These are phyloP conservation scores for Primulina eburnea DNA, from an alignment of 257 asterid species.

Conservation along the genomic window DNA sequence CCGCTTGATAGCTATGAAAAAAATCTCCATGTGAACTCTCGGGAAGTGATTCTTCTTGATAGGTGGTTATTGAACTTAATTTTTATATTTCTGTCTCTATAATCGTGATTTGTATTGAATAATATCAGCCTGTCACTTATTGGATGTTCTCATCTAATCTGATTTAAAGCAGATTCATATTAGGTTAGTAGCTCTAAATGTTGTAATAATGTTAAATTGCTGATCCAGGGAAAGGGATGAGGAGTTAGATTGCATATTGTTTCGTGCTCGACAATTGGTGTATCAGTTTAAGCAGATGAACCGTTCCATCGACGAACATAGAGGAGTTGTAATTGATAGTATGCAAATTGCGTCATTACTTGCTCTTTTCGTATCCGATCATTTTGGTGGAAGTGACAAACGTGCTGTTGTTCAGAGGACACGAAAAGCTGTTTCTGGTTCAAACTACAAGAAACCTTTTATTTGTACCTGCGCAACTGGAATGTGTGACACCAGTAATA, in stretches of 20 bases:
- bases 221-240: constrained; percentile 76
- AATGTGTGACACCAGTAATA: constrained; percentile 28
- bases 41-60: constrained; percentile 89
- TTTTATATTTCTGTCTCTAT: constrained; percentile 1
- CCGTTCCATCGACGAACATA: constrained; percentile 33
- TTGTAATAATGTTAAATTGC: constrained; percentile 19
- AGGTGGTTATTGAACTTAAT: constrained; percentile 42
- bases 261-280: constrained; percentile 67
- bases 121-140: constrained; percentile 4
- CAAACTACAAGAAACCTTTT: constrained; percentile 67
- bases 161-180: neutral
- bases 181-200: constrained; percentile 7
- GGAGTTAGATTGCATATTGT: constrained; percentile 62
- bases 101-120: constrained; percentile 3
- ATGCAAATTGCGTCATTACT: constrained; percentile 80
- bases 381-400: constrained; percentile 95
- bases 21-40: constrained; percentile 43
- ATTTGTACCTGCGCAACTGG: constrained; percentile 86
- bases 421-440: constrained; percentile 76
- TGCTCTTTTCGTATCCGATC: constrained; percentile 90
- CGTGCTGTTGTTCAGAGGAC: constrained; percentile 54
- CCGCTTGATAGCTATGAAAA: constrained; percentile 58
- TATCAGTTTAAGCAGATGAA: constrained; percentile 57
- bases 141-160: constrained; percentile 8
- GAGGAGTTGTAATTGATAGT: constrained; percentile 39